These are phyloP conservation scores for Neurospora hispaniola DNA, from an alignment of 495 filamentous ascomycete genomes.

Conservation along the genomic window DNA sequence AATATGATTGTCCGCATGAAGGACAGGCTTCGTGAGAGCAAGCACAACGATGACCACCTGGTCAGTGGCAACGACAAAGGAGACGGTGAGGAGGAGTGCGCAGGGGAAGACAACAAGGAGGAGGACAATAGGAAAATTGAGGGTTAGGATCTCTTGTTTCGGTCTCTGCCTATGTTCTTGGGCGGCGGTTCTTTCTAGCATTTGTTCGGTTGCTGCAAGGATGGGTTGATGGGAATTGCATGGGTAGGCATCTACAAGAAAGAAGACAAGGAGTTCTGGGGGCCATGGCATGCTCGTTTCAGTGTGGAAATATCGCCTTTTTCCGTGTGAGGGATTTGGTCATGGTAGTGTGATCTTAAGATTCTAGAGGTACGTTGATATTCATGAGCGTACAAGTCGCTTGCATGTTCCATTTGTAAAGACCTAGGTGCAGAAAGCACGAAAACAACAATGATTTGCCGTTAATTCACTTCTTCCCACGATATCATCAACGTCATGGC, in stretches of 20 bases:
- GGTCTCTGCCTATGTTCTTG: constrained; percentile 8
- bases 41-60: neutral
- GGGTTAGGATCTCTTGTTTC: neutral
- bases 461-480: neutral
- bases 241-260: neutral
- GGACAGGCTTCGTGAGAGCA: neutral
- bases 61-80: neutral
- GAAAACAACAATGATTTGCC: neutral
- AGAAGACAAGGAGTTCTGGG: neutral
- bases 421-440: neutral
- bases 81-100: neutral
- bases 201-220: neutral
- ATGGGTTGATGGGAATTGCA: neutral
- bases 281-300: no score
- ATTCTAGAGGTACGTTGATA: neutral
- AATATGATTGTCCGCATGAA: neutral
- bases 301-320: no score
- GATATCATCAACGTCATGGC: neutral
- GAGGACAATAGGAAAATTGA: neutral
- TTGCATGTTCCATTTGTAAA: neutral
- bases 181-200: constrained; percentile 7
- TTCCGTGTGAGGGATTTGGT: neutral
- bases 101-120: neutral
- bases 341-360: neutral
- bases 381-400: neutral